phyloP scores from a whole-genome alignment of 306 rosid genomes.

The Begonia loranthoides region DNA sequence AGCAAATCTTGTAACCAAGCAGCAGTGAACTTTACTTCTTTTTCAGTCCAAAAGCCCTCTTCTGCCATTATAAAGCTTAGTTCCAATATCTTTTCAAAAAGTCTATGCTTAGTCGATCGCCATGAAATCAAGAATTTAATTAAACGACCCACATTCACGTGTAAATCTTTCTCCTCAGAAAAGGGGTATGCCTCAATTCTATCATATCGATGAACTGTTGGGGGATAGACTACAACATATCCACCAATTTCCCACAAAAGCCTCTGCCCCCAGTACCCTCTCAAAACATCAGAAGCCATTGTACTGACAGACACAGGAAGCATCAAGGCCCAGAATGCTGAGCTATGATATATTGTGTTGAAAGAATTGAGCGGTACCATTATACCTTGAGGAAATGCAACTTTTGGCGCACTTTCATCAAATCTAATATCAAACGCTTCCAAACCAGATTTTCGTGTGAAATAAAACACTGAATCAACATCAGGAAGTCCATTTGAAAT shows the following conservation, averaged over 20 bases:
- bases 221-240: conserved; percentile 77
- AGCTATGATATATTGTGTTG: conserved; percentile 73
- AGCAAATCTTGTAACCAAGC: conserved; percentile 96
- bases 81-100: conserved; percentile 77
- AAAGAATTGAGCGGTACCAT: conserved; percentile 89
- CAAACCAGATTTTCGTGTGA: conserved; percentile 69
- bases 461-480: conserved; percentile 90
- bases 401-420: conserved; percentile 75
- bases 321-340: conserved; percentile 97
- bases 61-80: conserved; percentile 80
- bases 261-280: conserved; percentile 99
- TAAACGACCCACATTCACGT: conserved; percentile 84
- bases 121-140: conserved; percentile 56
- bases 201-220: conserved; percentile 75
- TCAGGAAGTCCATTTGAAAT: conserved; percentile 88
- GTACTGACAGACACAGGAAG: conserved; percentile 92
- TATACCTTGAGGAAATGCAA: conserved; percentile 85
- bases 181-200: conserved; percentile 76
- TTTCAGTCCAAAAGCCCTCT: conserved; percentile 88
- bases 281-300: conserved; percentile 91
- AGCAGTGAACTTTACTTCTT: conserved; percentile 82
- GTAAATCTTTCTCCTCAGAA: conserved; percentile 93
- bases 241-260: conserved; percentile 97
- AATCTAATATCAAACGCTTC: conserved; percentile 75
- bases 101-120: conserved; percentile 69